Conservation (phyloP, 163 green algal genomes). For the Prototheca cutis region DNA sequence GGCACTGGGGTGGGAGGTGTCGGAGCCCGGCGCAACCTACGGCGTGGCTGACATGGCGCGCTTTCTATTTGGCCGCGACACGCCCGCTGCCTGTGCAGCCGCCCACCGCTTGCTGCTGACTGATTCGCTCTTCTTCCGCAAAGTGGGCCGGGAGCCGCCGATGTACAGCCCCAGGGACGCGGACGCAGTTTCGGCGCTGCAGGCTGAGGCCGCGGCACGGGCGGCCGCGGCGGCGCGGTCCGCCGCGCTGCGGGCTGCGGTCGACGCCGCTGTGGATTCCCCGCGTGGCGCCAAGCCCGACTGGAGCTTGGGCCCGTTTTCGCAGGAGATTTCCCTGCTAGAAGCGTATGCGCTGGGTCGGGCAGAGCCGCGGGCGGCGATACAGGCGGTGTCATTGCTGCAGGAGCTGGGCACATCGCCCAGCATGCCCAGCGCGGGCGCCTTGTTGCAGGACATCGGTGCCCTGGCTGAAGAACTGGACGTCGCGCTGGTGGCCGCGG, state of each 20-base stretch:
- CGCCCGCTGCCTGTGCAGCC: slow-evolving; percentile 10
- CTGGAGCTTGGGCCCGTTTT: slow-evolving; percentile 23
- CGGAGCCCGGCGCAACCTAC: slow-evolving; percentile 1
- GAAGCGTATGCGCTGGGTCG: slow-evolving; percentile 21
- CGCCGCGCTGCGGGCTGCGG: background rate
- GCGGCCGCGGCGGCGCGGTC: background rate
- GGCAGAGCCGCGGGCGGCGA: background rate
- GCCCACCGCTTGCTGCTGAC: slow-evolving; percentile 26
- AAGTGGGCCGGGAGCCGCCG: slow-evolving; percentile 21
- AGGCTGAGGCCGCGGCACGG: background rate
- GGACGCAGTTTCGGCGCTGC: slow-evolving; percentile 11
- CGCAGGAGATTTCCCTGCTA: slow-evolving; percentile 14
- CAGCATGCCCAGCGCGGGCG: slow-evolving; percentile 24
- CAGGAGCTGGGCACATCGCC: slow-evolving; percentile 12
- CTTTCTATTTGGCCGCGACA: slow-evolving; percentile 20
- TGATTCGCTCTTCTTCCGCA: slow-evolving; percentile 38
- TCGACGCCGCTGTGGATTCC: background rate
- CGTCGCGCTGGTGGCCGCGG: slow-evolving; percentile 17
- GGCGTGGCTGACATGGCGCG: slow-evolving; percentile 23
- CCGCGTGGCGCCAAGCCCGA: slow-evolving; percentile 5
- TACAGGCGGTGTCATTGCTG: slow-evolving; percentile 12
- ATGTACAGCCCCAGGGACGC: slow-evolving; percentile 18
- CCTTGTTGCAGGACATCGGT: slow-evolving; percentile 42
- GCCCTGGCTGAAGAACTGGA: slow-evolving; percentile 40
- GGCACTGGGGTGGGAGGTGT: slow-evolving; percentile 29